Evolutionary conservation across 2,329 filamentous ascomycete genomes (phyloP).

Genomic region (Penicillium janthinellum): DNA sequence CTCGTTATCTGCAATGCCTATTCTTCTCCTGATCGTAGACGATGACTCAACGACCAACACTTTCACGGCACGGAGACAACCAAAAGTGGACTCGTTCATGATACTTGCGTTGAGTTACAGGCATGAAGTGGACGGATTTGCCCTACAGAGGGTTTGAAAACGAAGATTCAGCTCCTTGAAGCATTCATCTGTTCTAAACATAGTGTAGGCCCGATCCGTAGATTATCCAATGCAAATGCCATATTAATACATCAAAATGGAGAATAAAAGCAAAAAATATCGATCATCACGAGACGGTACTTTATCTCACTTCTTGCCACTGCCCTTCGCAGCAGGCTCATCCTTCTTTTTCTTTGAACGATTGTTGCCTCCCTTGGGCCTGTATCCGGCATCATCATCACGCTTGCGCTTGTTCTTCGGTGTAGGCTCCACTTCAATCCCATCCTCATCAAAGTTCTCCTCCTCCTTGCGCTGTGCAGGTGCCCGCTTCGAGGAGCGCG

Average conservation of each 20-base stretch:
- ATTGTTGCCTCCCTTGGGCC: constrained; percentile 49
- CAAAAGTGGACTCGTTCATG: too few species aligned
- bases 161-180: not conserved
- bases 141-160: not conserved
- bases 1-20: too few species aligned
- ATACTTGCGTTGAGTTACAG: not conserved
- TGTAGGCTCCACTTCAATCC: constrained; percentile 40
- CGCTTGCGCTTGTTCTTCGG: constrained; percentile 51
- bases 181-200: not conserved
- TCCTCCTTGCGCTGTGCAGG: constrained; percentile 45
- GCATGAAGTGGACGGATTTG: not conserved
- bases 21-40: too few species aligned
- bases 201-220: not conserved
- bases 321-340: constrained; percentile 38
- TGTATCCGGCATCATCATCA: constrained; percentile 50
- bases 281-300: not conserved
- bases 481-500: constrained; percentile 46
- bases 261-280: constrained; percentile 1
- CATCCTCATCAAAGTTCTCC: constrained; percentile 48
- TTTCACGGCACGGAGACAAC: too few species aligned
- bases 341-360: constrained; percentile 47
- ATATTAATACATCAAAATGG: constrained; percentile 20
- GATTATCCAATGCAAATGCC: constrained; percentile 9
- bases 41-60: too few species aligned
- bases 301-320: constrained; percentile 31